Evolutionary conservation across 371 early-diverging fungal species (phyloP).

Genomic region (Haplosporangium sp.): DNA sequence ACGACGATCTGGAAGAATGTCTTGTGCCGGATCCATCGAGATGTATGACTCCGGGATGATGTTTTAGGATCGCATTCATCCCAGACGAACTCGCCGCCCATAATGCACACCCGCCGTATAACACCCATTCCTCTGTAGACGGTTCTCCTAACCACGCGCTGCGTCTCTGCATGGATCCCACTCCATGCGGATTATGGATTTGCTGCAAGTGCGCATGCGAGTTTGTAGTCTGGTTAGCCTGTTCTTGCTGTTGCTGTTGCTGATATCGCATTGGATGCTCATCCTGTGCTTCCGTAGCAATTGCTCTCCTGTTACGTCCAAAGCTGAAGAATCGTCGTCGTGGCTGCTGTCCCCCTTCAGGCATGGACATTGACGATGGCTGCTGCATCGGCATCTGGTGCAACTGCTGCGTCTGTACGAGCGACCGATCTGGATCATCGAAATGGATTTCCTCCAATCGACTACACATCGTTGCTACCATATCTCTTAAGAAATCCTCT

Average conservation of each 20-base stretch:
- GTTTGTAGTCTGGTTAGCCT: background rate
- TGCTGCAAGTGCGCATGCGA: background rate
- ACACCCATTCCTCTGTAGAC: slow-evolving; percentile 27
- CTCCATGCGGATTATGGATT: no score
- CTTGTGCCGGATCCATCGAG: background rate
- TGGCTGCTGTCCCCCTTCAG: background rate
- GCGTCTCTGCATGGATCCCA: background rate
- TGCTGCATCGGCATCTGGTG: background rate
- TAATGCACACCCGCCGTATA: slow-evolving; percentile 17
- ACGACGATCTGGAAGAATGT: background rate
- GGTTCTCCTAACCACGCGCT: slow-evolving; percentile 42
- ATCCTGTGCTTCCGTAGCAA: background rate
- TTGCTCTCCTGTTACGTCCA: background rate
- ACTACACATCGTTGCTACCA: slow-evolving; percentile 13
- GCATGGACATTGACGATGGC: background rate
- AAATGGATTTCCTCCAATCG: slow-evolving; percentile 23
- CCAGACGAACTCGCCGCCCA: slow-evolving; percentile 21
- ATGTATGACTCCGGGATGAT: no score
- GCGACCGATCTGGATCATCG: slow-evolving; percentile 10
- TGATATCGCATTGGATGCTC: background rate
- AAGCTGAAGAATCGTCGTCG: slow-evolving; percentile 17
- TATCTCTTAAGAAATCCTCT: slow-evolving; percentile 24
- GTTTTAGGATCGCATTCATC: background rate
- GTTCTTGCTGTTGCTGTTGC: background rate
- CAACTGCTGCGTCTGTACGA: slow-evolving; percentile 8